Conservation (phyloP, 495 filamentous ascomycete genomes). For the Neurospora hispaniola region DNA sequence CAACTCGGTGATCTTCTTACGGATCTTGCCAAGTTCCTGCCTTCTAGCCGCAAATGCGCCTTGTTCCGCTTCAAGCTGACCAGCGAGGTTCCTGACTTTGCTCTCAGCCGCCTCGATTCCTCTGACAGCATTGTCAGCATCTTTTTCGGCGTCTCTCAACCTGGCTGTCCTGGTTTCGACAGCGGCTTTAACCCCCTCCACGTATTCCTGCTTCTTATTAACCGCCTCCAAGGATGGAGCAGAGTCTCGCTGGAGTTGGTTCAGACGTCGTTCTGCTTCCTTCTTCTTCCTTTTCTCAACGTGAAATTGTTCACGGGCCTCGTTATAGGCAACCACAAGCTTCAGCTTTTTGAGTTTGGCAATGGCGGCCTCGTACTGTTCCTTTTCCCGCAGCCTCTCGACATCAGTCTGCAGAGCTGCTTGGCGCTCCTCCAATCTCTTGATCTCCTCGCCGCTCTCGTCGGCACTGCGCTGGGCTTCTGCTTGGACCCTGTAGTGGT, state of each 20-base stretch:
- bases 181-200: slow-evolving; percentile 34
- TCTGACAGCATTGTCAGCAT: slow-evolving; percentile 38
- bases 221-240: slow-evolving; percentile 58
- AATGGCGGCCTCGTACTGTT: slow-evolving; percentile 54
- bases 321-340: slow-evolving; percentile 54
- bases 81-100: slow-evolving; percentile 43
- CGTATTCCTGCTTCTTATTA: slow-evolving; percentile 55
- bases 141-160: slow-evolving; percentile 39
- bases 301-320: slow-evolving; percentile 29
- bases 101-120: slow-evolving; percentile 44
- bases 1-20: slow-evolving; percentile 32
- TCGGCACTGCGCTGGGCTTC: slow-evolving; percentile 47
- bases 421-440: slow-evolving; percentile 61
- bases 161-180: slow-evolving; percentile 40
- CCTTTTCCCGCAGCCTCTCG: slow-evolving; percentile 66
- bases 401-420: slow-evolving; percentile 72
- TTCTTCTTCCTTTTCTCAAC: slow-evolving; percentile 37
- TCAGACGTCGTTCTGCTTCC: slow-evolving; percentile 39
- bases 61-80: slow-evolving; percentile 48
- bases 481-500: slow-evolving; percentile 58
- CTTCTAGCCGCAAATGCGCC: slow-evolving; percentile 38
- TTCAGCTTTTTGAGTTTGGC: slow-evolving; percentile 52
- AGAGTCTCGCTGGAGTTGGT: slow-evolving; percentile 46
- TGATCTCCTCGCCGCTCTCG: slow-evolving; percentile 48
- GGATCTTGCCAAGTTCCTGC: slow-evolving; percentile 35